Evolutionary conservation across 2,329 filamentous ascomycete species (phyloP).

Genomic region (Hypoxylon sp.): DNA sequence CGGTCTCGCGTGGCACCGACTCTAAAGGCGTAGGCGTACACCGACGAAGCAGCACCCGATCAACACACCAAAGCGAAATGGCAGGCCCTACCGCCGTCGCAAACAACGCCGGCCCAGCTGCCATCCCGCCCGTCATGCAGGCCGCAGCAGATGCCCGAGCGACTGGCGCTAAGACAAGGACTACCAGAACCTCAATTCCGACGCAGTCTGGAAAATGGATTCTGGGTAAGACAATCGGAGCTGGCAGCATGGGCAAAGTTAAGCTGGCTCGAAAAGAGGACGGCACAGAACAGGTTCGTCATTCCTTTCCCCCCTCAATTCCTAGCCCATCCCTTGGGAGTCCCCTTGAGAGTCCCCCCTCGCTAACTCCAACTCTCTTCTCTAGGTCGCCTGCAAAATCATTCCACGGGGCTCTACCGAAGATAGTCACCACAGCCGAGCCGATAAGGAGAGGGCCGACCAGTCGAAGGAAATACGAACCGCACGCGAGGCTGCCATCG

Average conservation of each 20-base stretch:
- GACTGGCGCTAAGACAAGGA: constrained; percentile 63
- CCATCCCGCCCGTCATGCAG: constrained; percentile 61
- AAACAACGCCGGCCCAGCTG: constrained; percentile 65
- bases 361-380: constrained; percentile 19
- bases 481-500: constrained; percentile 94
- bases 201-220: constrained; percentile 94
- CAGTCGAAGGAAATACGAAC: constrained; percentile 97
- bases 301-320: constrained; percentile 14
- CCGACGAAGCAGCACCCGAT: constrained; percentile 64
- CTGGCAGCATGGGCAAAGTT: constrained; percentile 98
- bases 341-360: constrained; percentile 1
- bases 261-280: constrained; percentile 93
- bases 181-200: constrained; percentile 83
- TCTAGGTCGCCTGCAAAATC: constrained; percentile 94
- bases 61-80: constrained; percentile 60
- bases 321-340: background rate
- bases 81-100: constrained; percentile 62
- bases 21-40: constrained; percentile 59
- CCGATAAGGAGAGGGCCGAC: constrained; percentile 88
- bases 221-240: constrained; percentile 95
- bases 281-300: constrained; percentile 85
- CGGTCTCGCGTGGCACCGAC: constrained; percentile 67
- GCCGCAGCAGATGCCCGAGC: constrained; percentile 60
- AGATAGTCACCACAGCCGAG: constrained; percentile 77
- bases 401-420: constrained; percentile 91